phyloP scores from a whole-genome alignment of 169 alveolate genomes.

The Amoebophrya sp. region DNA sequence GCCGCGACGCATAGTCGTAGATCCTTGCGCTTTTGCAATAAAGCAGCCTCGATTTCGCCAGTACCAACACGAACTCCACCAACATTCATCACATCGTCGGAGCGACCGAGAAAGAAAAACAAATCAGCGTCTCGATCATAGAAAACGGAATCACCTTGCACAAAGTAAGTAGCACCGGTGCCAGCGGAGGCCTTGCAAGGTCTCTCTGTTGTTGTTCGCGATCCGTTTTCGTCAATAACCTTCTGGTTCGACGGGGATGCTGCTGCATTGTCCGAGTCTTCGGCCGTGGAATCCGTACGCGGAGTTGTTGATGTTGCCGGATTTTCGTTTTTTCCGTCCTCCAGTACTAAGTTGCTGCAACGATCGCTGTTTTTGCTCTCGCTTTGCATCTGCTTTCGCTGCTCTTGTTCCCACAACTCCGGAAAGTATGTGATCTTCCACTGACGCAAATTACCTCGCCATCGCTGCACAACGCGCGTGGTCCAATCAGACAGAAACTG shows the following conservation, averaged over 20 bases:
- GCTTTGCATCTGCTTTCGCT: too few relatives aligned
- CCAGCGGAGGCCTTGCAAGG: too few relatives aligned
- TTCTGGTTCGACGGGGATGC: not conserved
- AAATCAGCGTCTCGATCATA: not conserved
- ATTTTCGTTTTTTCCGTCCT: too few relatives aligned
- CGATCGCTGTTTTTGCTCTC: too few relatives aligned
- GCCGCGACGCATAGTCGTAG: not conserved
- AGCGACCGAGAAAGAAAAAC: not conserved
- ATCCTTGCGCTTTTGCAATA: not conserved
- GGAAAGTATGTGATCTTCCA: not conserved
- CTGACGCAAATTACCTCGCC: not conserved
- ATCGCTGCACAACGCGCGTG: not conserved
- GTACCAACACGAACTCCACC: conserved; percentile 4
- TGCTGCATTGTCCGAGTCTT: not conserved
- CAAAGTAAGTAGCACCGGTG: not conserved
- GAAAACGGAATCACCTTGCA: not conserved
- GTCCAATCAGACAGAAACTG: not conserved
- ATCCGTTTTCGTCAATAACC: not conserved
- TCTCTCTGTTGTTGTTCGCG: not conserved
- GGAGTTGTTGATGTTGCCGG: too few relatives aligned
- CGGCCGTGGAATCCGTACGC: too few relatives aligned
- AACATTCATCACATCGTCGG: not conserved
- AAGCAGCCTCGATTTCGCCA: not conserved
- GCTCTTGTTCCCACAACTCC: not conserved
- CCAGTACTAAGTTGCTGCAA: too few relatives aligned